Evolutionary conservation across 2,329 filamentous ascomycete genomes (phyloP).

Genomic region (Colletotrichum siamense): DNA sequence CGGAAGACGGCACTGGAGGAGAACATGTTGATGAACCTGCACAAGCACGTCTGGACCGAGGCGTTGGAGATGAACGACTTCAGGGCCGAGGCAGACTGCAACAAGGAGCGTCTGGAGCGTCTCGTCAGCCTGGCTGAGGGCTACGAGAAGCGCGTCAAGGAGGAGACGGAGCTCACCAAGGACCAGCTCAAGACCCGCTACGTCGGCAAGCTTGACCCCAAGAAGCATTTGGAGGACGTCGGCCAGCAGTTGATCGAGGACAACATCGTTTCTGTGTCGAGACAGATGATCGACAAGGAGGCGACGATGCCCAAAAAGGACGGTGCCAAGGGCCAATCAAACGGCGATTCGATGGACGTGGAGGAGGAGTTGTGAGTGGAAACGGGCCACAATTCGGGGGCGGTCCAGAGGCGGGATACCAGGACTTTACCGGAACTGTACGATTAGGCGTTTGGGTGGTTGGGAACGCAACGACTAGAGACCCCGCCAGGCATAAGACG

Average conservation of each 20-base stretch:
- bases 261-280: constrained; percentile 97
- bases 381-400: neutral
- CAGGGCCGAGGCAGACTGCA: constrained; percentile 80
- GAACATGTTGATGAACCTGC: constrained; percentile 99
- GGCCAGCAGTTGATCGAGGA: constrained; percentile 97
- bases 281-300: constrained; percentile 99
- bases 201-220: constrained; percentile 97
- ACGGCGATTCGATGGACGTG: constrained; percentile 71
- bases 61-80: constrained; percentile 98
- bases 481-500: constrained; percentile 17
- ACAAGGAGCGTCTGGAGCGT: constrained; percentile 86
- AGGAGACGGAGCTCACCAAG: constrained; percentile 96
- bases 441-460: constrained; percentile 29
- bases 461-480: constrained; percentile 23
- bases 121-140: constrained; percentile 91
- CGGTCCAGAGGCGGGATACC: constrained; percentile 23
- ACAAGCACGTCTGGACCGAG: constrained; percentile 99
- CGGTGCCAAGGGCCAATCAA: constrained; percentile 53
- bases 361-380: constrained; percentile 59
- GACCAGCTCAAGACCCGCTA: constrained; percentile 99
- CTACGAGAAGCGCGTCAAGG: constrained; percentile 98
- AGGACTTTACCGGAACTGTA: constrained; percentile 26
- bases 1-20: constrained; percentile 96
- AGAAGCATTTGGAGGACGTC: constrained; percentile 98
- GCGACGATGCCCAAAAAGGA: constrained; percentile 86